phyloP scores from a whole-genome alignment of 352 stramenopile genomes.

The Ophiocytium majus region DNA sequence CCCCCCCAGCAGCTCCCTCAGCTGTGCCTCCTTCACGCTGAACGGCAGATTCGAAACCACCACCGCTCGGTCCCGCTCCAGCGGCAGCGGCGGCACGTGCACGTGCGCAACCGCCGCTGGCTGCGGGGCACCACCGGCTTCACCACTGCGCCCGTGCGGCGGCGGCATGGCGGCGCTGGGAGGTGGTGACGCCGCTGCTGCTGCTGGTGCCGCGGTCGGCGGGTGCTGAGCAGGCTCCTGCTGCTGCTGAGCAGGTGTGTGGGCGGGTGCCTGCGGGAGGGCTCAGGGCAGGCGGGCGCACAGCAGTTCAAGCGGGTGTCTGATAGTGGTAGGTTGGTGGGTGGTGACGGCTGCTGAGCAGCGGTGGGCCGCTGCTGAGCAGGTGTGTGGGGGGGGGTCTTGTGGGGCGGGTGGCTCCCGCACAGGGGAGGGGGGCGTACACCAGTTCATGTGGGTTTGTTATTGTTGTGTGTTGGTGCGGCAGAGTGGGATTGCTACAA shows the following conservation, averaged over 20 bases:
- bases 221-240: neutral
- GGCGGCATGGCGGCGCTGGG: neutral
- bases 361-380: too few species aligned
- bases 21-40: slow-evolving; percentile 4
- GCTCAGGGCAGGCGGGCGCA: neutral
- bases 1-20: neutral
- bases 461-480: too few species aligned
- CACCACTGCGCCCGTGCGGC: neutral
- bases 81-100: neutral
- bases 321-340: too few species aligned
- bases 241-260: neutral
- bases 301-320: too few species aligned
- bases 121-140: too few species aligned
- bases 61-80: slow-evolving; percentile 6
- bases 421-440: too few species aligned
- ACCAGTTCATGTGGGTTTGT: too few species aligned
- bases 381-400: too few species aligned
- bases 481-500: too few species aligned
- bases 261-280: neutral
- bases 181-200: neutral
- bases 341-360: too few species aligned
- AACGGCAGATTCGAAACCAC: slow-evolving; percentile 23
- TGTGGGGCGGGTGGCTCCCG: too few species aligned
- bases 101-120: neutral
- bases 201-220: neutral